Conservation (phyloP, 1,284 basidiomycete genomes). For the Pseudozyma thailandica region DNA sequence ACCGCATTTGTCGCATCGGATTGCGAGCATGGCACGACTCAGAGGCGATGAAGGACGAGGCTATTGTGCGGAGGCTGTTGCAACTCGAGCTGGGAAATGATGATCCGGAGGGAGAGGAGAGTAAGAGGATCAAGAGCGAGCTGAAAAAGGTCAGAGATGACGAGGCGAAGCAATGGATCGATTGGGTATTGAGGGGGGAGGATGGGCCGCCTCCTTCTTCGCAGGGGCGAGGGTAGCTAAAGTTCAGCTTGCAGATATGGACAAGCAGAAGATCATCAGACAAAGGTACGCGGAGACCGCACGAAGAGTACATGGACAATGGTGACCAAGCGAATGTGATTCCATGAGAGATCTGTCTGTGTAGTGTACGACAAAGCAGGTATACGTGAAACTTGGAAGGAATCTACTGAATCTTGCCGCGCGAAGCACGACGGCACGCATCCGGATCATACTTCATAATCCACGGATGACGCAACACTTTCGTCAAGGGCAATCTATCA, state of each 20-base stretch:
- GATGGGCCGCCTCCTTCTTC: neutral
- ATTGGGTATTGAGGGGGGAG: slow-evolving; percentile 22
- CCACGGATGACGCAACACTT: slow-evolving; percentile 92
- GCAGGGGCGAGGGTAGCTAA: neutral
- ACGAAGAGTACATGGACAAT: neutral
- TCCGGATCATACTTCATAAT: slow-evolving; percentile 78
- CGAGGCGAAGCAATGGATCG: slow-evolving; percentile 10
- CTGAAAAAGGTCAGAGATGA: slow-evolving; percentile 11
- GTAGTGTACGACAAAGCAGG: slow-evolving; percentile 1
- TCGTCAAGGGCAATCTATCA: slow-evolving; percentile 80
- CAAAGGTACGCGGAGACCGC: neutral
- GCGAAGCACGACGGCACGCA: slow-evolving; percentile 52
- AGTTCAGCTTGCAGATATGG: no score
- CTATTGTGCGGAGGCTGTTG: slow-evolving; percentile 30
- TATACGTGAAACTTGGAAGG: neutral
- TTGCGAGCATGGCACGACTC: slow-evolving; percentile 25
- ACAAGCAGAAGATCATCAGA: neutral
- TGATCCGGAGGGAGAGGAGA: slow-evolving; percentile 1
- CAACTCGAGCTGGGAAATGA: slow-evolving; percentile 20
- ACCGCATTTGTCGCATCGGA: slow-evolving; percentile 16
- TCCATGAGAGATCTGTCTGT: neutral
- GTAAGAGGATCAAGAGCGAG: neutral
- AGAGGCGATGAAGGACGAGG: slow-evolving; percentile 26
- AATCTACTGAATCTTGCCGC: slow-evolving; percentile 45
- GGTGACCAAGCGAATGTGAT: slow-evolving; percentile 11